Percentiles rank a stretch among this genome's conserved stretches.
phyloP scores from a whole-genome alignment of 202 grass and related monocot genomes.

The Zoysia matrella region DNA sequence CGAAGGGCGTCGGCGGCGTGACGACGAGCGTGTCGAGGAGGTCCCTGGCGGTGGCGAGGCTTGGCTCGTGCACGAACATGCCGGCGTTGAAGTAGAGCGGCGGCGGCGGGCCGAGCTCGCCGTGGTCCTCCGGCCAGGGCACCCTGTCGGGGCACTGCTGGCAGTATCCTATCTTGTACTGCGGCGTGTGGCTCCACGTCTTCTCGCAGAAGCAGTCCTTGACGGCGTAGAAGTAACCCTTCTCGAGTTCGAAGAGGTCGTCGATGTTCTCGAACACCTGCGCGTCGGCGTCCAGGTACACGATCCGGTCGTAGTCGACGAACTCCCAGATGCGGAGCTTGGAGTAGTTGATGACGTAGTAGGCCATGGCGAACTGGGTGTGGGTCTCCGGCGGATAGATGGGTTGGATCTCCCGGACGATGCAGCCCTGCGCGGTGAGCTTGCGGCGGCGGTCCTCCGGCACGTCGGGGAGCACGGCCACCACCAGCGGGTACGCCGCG shows the following conservation, averaged over 20 bases:
- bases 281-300: conserved; percentile 80
- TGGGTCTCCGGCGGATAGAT: conserved; percentile 68
- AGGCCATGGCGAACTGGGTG: conserved; percentile 73
- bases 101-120: conserved; percentile 49
- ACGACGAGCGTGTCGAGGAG: conserved; percentile 49
- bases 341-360: too few species aligned
- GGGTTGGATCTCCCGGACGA: conserved; percentile 64
- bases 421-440: conserved; percentile 48
- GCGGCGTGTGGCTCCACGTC: conserved; percentile 74
- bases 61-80: conserved; percentile 80
- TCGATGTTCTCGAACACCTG: conserved; percentile 73
- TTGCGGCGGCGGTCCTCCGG: conserved; percentile 48
- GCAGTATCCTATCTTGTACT: conserved; percentile 90
- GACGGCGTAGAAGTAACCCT: conserved; percentile 62
- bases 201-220: conserved; percentile 94
- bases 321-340: conserved; percentile 29
- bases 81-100: conserved; percentile 88
- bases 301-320: conserved; percentile 71
- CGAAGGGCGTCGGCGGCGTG: conserved; percentile 34
- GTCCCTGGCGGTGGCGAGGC: conserved; percentile 42
- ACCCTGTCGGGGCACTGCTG: conserved; percentile 47
- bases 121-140: neutral
- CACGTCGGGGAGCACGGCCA: conserved; percentile 63
- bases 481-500: too few species aligned
- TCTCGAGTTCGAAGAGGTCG: conserved; percentile 59